These are phyloP conservation scores for Mucor irregularis DNA, from an alignment of 371 early-diverging fungal species.

Conservation along the genomic window DNA sequence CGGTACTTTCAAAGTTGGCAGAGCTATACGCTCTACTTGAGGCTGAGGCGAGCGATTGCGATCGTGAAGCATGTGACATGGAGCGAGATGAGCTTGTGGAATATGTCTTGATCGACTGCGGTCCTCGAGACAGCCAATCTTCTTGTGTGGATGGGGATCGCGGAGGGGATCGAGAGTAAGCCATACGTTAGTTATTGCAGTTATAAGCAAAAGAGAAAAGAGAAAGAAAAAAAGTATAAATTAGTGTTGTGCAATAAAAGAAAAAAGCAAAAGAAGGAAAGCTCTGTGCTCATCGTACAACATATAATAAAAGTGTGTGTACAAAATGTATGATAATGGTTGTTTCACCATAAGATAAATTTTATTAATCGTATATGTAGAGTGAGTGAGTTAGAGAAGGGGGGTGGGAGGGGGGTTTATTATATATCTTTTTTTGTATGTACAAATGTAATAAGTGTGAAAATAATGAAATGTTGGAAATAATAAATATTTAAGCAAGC, in stretches of 20 bases:
- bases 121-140: constrained; percentile 36
- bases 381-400: too few relatives aligned
- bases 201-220: neutral
- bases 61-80: constrained; percentile 30
- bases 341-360: neutral
- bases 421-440: constrained; percentile 1
- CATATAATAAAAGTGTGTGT: constrained; percentile 2
- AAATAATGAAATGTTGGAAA: neutral
- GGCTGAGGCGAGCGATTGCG: constrained; percentile 39
- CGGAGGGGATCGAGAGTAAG: constrained; percentile 40
- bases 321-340: neutral
- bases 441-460: constrained; percentile 1
- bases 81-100: constrained; percentile 41
- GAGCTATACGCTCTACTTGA: constrained; percentile 26
- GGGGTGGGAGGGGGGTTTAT: neutral
- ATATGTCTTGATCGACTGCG: constrained; percentile 28
- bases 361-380: neutral
- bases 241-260: neutral
- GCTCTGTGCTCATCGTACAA: constrained; percentile 18
- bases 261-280: neutral
- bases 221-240: neutral
- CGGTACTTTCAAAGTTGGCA: constrained; percentile 31
- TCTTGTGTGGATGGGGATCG: constrained; percentile 36
- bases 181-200: constrained; percentile 17
- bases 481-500: constrained; percentile 16